phyloP scores from a whole-genome alignment of 2,329 filamentous ascomycete species.

The Penicillium aurantiogriseum region DNA sequence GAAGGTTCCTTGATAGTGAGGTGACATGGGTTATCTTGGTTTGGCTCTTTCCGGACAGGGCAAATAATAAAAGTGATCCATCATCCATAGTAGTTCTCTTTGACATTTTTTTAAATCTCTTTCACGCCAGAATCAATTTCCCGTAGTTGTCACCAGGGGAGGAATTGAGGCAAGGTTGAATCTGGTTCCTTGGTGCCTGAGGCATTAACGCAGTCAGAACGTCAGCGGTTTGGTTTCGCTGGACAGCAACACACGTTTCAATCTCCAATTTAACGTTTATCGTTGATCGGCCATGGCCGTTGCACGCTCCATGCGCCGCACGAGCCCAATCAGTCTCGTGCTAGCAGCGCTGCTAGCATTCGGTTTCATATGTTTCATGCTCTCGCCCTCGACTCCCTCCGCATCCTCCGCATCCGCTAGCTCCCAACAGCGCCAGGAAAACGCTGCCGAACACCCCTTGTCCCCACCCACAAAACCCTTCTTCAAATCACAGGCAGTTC shows the following conservation, averaged over 20 bases:
- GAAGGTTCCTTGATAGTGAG: neutral
- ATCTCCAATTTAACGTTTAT: slow-evolving; percentile 11
- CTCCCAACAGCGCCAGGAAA: slow-evolving; percentile 52
- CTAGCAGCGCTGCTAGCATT: slow-evolving; percentile 71
- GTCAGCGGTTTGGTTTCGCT: slow-evolving; percentile 6
- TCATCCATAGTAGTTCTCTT: neutral
- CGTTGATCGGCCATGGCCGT: slow-evolving; percentile 49
- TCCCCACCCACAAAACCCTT: slow-evolving; percentile 74
- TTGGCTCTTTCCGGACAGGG: slow-evolving; percentile 15
- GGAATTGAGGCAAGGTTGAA: neutral
- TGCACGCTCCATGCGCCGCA: slow-evolving; percentile 70
- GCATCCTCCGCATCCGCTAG: slow-evolving; percentile 47
- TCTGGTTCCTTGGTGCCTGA: slow-evolving; percentile 2
- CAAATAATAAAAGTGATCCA: slow-evolving; percentile 1
- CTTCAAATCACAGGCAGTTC: slow-evolving; percentile 59
- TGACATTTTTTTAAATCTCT: neutral
- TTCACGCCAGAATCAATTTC: neutral
- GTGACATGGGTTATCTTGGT: slow-evolving; percentile 6
- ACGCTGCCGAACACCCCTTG: slow-evolving; percentile 66
- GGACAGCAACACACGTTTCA: slow-evolving; percentile 14
- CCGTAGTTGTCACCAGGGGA: neutral
- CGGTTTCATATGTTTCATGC: slow-evolving; percentile 59
- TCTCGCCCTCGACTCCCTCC: slow-evolving; percentile 50
- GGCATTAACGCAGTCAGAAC: neutral
- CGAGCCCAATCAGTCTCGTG: slow-evolving; percentile 72